A percentile compares a stretch with the other conserved stretches of the same genome.
These are phyloP conservation scores for Lotmaria passim DNA, from an alignment of 208 protist genomes.

Conservation along the genomic window DNA sequence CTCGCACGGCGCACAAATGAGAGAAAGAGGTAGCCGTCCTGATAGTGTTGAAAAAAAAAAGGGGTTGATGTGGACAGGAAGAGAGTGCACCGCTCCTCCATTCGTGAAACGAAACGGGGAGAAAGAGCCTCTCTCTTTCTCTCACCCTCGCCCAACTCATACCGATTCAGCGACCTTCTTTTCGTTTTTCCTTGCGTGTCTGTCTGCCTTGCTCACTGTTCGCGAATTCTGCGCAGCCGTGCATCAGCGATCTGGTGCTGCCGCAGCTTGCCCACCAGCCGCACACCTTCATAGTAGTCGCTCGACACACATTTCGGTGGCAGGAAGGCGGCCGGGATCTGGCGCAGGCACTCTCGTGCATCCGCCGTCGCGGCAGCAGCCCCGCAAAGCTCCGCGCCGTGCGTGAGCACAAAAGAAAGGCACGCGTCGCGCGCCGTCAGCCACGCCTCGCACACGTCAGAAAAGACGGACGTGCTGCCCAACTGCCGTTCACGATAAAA, in stretches of 20 bases:
- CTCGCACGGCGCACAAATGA: too few relatives aligned
- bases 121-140: neutral
- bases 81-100: too few relatives aligned
- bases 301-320: constrained; percentile 57
- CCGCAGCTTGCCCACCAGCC: constrained; percentile 57
- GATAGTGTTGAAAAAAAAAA: too few relatives aligned
- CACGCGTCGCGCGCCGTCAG: constrained; percentile 67
- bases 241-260: constrained; percentile 24
- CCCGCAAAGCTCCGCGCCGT: constrained; percentile 39
- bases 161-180: too few relatives aligned
- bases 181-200: neutral
- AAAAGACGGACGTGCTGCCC: constrained; percentile 18
- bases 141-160: too few relatives aligned
- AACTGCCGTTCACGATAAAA: constrained; percentile 2
- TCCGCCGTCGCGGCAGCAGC: constrained; percentile 8
- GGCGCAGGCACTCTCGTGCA: constrained; percentile 68
- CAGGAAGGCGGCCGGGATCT: constrained; percentile 41
- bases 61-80: too few relatives aligned
- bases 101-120: neutral
- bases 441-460: constrained; percentile 56
- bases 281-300: constrained; percentile 81
- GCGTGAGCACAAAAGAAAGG: constrained; percentile 43
- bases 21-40: too few relatives aligned
- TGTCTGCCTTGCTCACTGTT: neutral
- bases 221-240: constrained; percentile 11